These are phyloP conservation scores for Monilinia fructicola DNA, from an alignment of 2,329 filamentous ascomycete genomes.

Conservation along the genomic window DNA sequence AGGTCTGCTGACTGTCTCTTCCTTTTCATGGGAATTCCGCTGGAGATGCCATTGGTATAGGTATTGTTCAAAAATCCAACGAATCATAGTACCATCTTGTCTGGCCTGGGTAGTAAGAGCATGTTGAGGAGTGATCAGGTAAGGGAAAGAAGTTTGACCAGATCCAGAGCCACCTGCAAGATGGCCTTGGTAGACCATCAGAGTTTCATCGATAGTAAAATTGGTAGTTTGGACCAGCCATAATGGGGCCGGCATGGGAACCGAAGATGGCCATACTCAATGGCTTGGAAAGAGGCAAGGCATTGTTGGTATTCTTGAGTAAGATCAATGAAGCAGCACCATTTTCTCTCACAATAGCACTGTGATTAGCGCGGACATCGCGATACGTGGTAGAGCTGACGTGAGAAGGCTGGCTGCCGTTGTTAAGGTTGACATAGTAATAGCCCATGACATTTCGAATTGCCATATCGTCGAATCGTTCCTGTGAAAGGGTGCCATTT, in stretches of 20 bases:
- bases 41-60: not conserved
- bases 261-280: slow-evolving; percentile 74
- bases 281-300: slow-evolving; percentile 74
- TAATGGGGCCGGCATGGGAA: slow-evolving; percentile 66
- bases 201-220: slow-evolving; percentile 23
- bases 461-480: slow-evolving; percentile 88
- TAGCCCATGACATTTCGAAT: slow-evolving; percentile 74
- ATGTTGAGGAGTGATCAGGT: slow-evolving; percentile 71
- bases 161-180: slow-evolving; percentile 42
- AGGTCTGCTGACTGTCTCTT: not conserved
- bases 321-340: slow-evolving; percentile 65
- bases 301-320: slow-evolving; percentile 73
- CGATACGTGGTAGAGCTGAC: slow-evolving; percentile 56
- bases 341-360: slow-evolving; percentile 43
- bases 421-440: slow-evolving; percentile 57
- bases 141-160: slow-evolving; percentile 62
- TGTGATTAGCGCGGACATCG: slow-evolving; percentile 62
- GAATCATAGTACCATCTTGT: slow-evolving; percentile 56
- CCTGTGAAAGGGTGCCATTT: slow-evolving; percentile 86
- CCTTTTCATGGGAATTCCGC: not conserved
- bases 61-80: slow-evolving; percentile 49
- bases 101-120: slow-evolving; percentile 63
- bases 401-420: slow-evolving; percentile 7
- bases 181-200: slow-evolving; percentile 24
- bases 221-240: slow-evolving; percentile 27